Conservation (phyloP, 805 yeast genomes). For the Yamadazyma nakazawae region DNA sequence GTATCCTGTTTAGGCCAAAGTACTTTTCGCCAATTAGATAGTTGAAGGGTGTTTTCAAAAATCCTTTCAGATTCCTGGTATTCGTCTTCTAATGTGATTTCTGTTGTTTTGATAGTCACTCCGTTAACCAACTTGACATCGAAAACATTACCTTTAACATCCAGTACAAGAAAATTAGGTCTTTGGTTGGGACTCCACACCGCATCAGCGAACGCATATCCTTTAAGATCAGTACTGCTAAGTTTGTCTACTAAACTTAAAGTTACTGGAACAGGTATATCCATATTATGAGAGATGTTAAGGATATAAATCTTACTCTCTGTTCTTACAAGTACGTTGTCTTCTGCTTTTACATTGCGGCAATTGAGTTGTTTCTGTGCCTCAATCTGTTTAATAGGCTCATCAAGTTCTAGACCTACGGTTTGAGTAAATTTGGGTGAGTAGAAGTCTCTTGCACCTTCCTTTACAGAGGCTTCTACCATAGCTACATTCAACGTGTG, state of each 20-base stretch:
- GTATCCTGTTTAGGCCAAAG: slow-evolving; percentile 38
- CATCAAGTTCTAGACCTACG: slow-evolving; percentile 18
- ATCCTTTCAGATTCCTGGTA: slow-evolving; percentile 3
- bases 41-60: slow-evolving; percentile 26
- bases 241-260: slow-evolving; percentile 10
- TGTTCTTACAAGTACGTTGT: slow-evolving; percentile 36
- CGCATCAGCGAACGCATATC: slow-evolving; percentile 42
- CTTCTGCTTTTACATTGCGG: not conserved
- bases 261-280: slow-evolving; percentile 7
- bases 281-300: slow-evolving; percentile 17
- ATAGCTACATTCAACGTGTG: slow-evolving; percentile 8
- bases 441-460: not conserved
- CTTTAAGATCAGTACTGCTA: not conserved
- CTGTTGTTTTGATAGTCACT: not conserved
- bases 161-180: slow-evolving; percentile 42
- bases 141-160: slow-evolving; percentile 52
- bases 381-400: slow-evolving; percentile 41
- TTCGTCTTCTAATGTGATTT: slow-evolving; percentile 2
- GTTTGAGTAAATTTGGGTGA: slow-evolving; percentile 2
- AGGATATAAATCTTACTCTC: slow-evolving; percentile 30
- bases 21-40: slow-evolving; percentile 54
- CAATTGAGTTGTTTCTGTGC: slow-evolving; percentile 17
- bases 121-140: slow-evolving; percentile 26
- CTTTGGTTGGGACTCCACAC: slow-evolving; percentile 42
- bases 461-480: slow-evolving; percentile 6